Evolutionary conservation across 805 yeast species (phyloP).

Genomic region (Lachancea sp.): DNA sequence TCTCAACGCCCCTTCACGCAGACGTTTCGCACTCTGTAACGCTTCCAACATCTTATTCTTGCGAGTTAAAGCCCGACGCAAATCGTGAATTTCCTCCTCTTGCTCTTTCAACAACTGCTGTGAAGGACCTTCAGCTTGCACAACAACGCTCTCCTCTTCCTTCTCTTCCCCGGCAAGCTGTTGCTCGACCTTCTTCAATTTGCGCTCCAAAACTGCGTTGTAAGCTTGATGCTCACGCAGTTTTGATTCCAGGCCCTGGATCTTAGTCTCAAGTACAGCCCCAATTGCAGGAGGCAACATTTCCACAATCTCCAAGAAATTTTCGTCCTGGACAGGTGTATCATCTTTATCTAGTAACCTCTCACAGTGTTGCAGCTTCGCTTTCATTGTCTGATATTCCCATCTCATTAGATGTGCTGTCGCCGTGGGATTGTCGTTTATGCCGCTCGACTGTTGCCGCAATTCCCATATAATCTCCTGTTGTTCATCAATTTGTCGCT

Average conservation of each 20-base stretch:
- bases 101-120: slow-evolving; percentile 44
- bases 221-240: slow-evolving; percentile 28
- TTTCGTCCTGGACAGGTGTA: slow-evolving; percentile 44
- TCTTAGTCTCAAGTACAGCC: slow-evolving; percentile 24
- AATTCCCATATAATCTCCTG: slow-evolving; percentile 43
- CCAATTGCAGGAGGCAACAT: slow-evolving; percentile 46
- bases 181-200: slow-evolving; percentile 3
- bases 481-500: slow-evolving; percentile 55
- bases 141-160: neutral
- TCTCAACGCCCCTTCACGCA: slow-evolving; percentile 38
- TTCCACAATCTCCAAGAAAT: slow-evolving; percentile 54
- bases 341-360: slow-evolving; percentile 56
- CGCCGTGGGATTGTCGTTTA: neutral
- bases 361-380: slow-evolving; percentile 62
- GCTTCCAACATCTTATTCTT: slow-evolving; percentile 78
- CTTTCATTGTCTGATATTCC: slow-evolving; percentile 59
- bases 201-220: slow-evolving; percentile 16
- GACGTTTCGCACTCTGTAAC: slow-evolving; percentile 55
- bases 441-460: slow-evolving; percentile 15
- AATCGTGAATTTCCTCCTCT: slow-evolving; percentile 60
- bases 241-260: slow-evolving; percentile 27
- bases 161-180: neutral
- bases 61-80: slow-evolving; percentile 55
- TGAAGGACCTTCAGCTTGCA: neutral
- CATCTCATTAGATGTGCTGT: neutral